A percentile compares a stretch with the other conserved stretches of the same genome.
Conservation (phyloP, 208 protist genomes). For the Acanthamoeba castellanii region DNA sequence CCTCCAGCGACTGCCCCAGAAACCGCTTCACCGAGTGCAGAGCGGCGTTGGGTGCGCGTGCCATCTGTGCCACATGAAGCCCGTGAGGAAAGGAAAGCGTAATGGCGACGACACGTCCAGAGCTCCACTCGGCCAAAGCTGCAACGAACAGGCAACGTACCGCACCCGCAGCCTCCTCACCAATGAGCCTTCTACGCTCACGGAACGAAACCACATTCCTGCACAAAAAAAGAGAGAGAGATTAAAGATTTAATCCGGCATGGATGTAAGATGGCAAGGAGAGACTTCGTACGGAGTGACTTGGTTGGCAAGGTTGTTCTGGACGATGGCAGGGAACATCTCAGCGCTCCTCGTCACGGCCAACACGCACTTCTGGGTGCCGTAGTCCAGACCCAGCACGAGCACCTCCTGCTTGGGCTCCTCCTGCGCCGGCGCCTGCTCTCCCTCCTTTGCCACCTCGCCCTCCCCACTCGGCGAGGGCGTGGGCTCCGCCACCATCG, state of each 20-base stretch:
- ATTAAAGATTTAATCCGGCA: background rate
- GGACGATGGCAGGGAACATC: conserved; percentile 55
- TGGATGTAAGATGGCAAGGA: background rate
- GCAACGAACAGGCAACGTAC: background rate
- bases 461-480: background rate
- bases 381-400: conserved; percentile 64
- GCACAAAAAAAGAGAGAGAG: background rate
- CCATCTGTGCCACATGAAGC: background rate
- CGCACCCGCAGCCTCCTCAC: conserved; percentile 24
- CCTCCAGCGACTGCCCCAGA: conserved; percentile 24
- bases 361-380: conserved; percentile 45
- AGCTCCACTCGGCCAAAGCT: too few species aligned
- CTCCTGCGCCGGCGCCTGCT: background rate
- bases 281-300: conserved; percentile 15
- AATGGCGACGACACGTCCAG: background rate
- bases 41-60: conserved; percentile 24
- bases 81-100: background rate
- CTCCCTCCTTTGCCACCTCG: background rate
- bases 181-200: conserved; percentile 28
- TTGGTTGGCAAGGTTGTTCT: conserved; percentile 60
- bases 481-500: background rate
- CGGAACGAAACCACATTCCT: conserved; percentile 69
- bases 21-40: conserved; percentile 67
- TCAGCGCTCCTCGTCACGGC: conserved; percentile 15
- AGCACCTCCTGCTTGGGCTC: conserved; percentile 13